phyloP scores from a whole-genome alignment of 2,329 filamentous ascomycete species.

The Clarireedia paspali region DNA sequence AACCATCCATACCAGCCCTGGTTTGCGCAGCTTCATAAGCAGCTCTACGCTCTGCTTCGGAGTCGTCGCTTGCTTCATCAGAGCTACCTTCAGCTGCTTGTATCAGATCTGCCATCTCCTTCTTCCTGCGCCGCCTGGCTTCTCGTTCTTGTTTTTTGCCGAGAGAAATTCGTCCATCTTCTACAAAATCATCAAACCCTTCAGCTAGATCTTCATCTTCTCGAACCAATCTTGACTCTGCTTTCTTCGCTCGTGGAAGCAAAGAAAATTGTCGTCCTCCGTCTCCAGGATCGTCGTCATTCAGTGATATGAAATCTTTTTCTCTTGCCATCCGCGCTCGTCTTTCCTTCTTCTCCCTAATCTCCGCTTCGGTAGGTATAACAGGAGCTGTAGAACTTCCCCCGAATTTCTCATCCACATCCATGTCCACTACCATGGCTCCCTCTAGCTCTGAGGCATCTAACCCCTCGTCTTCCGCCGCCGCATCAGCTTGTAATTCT shows the following conservation, averaged over 20 bases:
- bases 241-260: conserved; percentile 50
- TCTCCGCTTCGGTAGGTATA: conserved; percentile 78
- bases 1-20: conserved; percentile 73
- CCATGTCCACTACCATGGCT: conserved; percentile 52
- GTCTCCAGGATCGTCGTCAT: conserved; percentile 46
- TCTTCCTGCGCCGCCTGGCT: conserved; percentile 55
- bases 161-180: conserved; percentile 72
- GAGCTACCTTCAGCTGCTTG: conserved; percentile 63
- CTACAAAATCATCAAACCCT: conserved; percentile 86
- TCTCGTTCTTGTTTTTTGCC: conserved; percentile 74
- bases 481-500: conserved; percentile 41
- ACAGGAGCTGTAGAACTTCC: conserved; percentile 43
- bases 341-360: conserved; percentile 83
- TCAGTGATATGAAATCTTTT: conserved; percentile 59
- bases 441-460: conserved; percentile 56
- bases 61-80: conserved; percentile 59
- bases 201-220: conserved; percentile 92
- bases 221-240: conserved; percentile 65
- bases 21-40: conserved; percentile 87
- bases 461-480: conserved; percentile 46
- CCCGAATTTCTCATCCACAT: conserved; percentile 14
- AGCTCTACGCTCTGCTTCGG: conserved; percentile 61
- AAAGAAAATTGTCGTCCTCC: conserved; percentile 30
- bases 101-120: conserved; percentile 79
- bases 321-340: conserved; percentile 73